These are phyloP conservation scores for Citrus australasica DNA, from an alignment of 345 rosid species.

Conservation along the genomic window DNA sequence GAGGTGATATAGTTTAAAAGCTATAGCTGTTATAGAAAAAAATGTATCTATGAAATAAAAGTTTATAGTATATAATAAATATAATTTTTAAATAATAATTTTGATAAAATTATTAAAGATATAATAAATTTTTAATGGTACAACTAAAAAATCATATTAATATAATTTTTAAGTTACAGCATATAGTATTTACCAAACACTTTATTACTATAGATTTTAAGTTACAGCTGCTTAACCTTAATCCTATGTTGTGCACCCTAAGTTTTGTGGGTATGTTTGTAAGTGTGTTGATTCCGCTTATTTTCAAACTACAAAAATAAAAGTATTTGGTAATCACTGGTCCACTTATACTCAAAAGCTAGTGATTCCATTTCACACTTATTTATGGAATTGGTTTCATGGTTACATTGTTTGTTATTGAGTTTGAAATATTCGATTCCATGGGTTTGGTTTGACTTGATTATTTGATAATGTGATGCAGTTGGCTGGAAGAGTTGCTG, in stretches of 20 bases:
- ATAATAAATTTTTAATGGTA: too few relatives aligned
- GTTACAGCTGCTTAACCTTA: accelerated
- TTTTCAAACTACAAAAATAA: too few relatives aligned
- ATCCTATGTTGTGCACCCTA: accelerated
- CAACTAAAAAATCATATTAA: accelerated
- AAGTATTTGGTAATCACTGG: not conserved
- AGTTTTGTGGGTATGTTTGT: not conserved
- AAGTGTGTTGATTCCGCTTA: not conserved
- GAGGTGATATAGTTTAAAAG: too few relatives aligned
- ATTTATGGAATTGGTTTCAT: not conserved
- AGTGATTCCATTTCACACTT: too few relatives aligned
- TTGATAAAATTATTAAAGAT: too few relatives aligned
- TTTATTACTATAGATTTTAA: too few relatives aligned
- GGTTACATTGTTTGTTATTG: not conserved
- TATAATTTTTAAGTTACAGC: accelerated
- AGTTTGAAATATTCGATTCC: not conserved
- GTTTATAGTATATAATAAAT: too few relatives aligned
- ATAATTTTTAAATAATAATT: too few relatives aligned
- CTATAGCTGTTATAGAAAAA: accelerated
- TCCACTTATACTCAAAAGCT: not conserved
- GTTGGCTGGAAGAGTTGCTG: slow-evolving; percentile 94
- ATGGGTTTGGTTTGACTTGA: not conserved
- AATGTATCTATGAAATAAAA: too few relatives aligned
- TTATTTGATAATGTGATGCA: slow-evolving; percentile 20
- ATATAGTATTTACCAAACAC: accelerated